Base-by-base conservation (phyloP, 148 eudicot genomes). In the Silene conica region DNA sequence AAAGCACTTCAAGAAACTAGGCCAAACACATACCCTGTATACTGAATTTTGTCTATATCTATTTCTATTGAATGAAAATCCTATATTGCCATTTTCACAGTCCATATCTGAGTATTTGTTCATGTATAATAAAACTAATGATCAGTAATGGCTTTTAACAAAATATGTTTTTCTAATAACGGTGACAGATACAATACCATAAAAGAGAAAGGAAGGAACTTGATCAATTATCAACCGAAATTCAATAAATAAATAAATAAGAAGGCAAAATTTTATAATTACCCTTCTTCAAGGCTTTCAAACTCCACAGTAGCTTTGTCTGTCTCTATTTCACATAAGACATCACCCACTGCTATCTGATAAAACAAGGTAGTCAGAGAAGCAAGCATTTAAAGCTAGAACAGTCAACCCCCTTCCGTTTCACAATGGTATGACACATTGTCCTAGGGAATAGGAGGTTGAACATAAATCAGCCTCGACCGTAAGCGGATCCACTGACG, bases 271-370 rank as follows among this genome's bases (percentile, higher is more conserved):
- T 7, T 28, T 64, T 31, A 15, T 11, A 45, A 72, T 78, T 94
- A 94, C 98, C 98, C 95, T 82, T 94, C 98, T 82, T 94, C 98
- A 66, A 91, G 96, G 76, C 89, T 60, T 78, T 94, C 98, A 78
- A 89, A 89, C 83, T 94, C 98, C 76, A 94, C 78, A 18, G 97
- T 94, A 60, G 98, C 98, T 85, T 94, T 94, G 82, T 94, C 98
- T 4, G 98, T 94, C 85, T 94, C 98, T 75, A 94, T 94, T 77
- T 91, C 97, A 78, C 98, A 94, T 70, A 94, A 74, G 66, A 94
- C 85, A 80, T 94, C 98, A 74, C 98, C 98, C 54, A 87, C 93
- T 23, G 80, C 86, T 65, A 94, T 91, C 98, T 94, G 91, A 59
- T 21, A 31, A 61, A 70, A 59, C 12, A 15, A 21, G 38, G 21